Evolutionary conservation across 495 filamentous ascomycete genomes (phyloP), one percentile per base, ranked within the genome.

Genomic region (Penicillium simplicissimum): DNA sequence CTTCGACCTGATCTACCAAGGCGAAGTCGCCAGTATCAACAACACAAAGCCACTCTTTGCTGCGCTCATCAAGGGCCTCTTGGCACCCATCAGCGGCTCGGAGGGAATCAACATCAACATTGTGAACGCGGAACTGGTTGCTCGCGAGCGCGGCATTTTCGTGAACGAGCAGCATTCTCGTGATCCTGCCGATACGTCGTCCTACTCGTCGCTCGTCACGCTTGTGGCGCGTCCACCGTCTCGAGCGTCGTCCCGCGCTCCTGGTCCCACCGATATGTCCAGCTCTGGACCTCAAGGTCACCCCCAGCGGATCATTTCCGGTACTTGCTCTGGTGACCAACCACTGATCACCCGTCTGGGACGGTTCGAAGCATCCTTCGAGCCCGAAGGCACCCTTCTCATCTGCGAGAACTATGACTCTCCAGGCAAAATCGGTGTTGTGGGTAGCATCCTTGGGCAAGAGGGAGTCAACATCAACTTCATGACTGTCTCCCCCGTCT

Each of bases 21-120:
- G 88, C 36, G 81, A 87, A 48, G 72, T 91, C 13, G 84, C 87
- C 0, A 71, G 66, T 10, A 78, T 90, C 25, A 80, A 76, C 56
- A 90, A 87, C 64, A 90, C 88, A 9, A 84, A 86, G 10, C 88
- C 88, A 0, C 77, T 91, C 9, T 88, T 88, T 62, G 87, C 88
- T 0, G 87, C 87, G 0, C 72, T 91, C 3, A 81, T 90, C 64
- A 90, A 89, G 68, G 88, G 88, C 0, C 77, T 91, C 14, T 77
- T 88, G 11, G 76, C 77, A 2, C 76, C 81, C 9, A 86, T 90
- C 66, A 82, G 79, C 55, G 81, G 82, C 58, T 69, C 76, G 0
- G 84, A 82, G 52, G 85, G 82, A 2, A 65, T 85, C 34, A 86
- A 89, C 60, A 84, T 91, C 63, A 91, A 90, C 75, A 88, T 91